Evolutionary conservation across 75 land plant genomes (phyloP), one percentile per base, ranked within the genome.

Genomic region (Pinus taeda): DNA sequence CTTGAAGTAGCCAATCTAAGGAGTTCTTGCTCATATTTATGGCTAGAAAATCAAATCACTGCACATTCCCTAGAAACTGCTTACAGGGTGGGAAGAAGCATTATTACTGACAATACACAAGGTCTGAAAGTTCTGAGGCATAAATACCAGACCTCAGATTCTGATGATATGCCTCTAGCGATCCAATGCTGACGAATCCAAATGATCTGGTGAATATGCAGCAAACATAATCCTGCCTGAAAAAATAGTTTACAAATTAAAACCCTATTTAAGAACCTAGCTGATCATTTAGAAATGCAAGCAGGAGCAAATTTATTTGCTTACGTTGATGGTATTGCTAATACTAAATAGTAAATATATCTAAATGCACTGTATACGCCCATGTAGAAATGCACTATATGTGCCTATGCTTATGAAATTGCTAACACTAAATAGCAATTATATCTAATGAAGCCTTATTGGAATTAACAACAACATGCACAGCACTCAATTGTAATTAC

Each of bases 91-190:
- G 71, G 22, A 67, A 67, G 45, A 69, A 69, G 53, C 13, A n/a
- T 36, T 37, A 37, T 37, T 7, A 42, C 71, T 69, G 18, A 69
- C 13, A 69, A 69, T n/a, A 3, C 22, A n/a, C 42, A 21, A 20
- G 49, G 42, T 8, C 71, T 69, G n/a, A 69, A 69, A 37, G 49
- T 45, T 69, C 71, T 39, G 45, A 69, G 71, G 24, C 71, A 69
- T 67, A 49, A 3, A 18, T 42, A 69, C n/a, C 22, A 69, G 42
- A 20, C 49, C 71, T 69, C 71, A 69, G 53, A 69, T 20, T 39
- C 53, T 69, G n/a, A 42, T 24, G 42, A 69, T 42, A n/a, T 17
- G 53, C 71, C 37, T 37, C 20, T 37, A n/a, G n/a, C 45, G 15
- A 33, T 36, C 39, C 39, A 67, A 36, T 42, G 39, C 33, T 65